Conservation (phyloP, 1,139 yeast species). For the Candida buenavistaensis region DNA sequence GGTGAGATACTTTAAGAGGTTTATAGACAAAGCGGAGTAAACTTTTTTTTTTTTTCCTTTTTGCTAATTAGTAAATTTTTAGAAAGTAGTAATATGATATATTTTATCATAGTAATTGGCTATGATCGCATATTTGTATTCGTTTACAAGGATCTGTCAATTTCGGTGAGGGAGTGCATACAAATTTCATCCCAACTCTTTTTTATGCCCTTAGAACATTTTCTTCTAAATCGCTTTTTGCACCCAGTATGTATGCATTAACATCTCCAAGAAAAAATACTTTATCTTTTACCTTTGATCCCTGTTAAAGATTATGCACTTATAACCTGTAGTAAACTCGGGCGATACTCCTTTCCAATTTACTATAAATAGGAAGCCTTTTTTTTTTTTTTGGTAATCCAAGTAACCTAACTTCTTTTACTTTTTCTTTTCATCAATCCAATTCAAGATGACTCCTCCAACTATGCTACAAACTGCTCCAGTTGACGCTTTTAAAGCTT, state of each 20-base stretch:
- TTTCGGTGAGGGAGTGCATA: too few relatives aligned
- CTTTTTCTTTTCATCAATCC: not conserved
- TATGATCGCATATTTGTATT: too few relatives aligned
- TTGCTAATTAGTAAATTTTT: too few relatives aligned
- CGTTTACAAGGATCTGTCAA: too few relatives aligned
- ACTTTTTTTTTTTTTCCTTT: not conserved
- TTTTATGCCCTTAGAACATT: constrained; percentile 15
- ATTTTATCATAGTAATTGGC: too few relatives aligned
- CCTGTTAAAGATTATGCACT: too few relatives aligned
- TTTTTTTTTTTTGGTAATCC: not conserved
- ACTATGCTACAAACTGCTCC: constrained; percentile 31
- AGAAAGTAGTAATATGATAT: too few relatives aligned
- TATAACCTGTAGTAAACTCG: too few relatives aligned
- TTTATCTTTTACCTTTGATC: too few relatives aligned
- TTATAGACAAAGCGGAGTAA: constrained; percentile 37
- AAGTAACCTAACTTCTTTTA: too few relatives aligned
- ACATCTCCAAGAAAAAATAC: too few relatives aligned
- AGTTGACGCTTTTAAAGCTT: constrained; percentile 12
- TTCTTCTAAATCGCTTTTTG: constrained; percentile 11
- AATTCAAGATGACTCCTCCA: constrained; percentile 34
- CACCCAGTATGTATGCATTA: constrained; percentile 3
- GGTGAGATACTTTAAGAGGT: constrained; percentile 75
- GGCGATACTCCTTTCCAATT: not conserved
- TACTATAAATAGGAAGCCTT: constrained; percentile 8
- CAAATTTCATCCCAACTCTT: not conserved